Conservation (phyloP, 345 rosid species). For the Clausena lansium region DNA sequence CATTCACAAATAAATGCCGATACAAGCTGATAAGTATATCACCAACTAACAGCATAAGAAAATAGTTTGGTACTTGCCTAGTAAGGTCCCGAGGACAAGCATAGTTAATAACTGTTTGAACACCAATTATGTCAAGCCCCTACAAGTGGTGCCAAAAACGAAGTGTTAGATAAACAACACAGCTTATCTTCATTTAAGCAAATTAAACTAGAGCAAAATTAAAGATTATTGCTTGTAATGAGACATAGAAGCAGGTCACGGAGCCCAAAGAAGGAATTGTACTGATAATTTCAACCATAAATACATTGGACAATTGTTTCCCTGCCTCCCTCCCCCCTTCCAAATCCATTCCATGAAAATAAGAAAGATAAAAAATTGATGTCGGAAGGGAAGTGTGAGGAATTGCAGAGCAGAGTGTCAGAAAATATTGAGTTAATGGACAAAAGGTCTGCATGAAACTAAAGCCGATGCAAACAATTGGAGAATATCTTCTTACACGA, state of each 20-base stretch:
- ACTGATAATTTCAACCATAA: neutral
- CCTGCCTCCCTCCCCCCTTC: neutral
- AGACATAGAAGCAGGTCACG: neutral
- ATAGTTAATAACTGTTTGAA: conserved; percentile 89
- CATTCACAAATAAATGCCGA: neutral
- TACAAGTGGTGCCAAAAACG: conserved; percentile 22
- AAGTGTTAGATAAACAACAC: conserved; percentile 10
- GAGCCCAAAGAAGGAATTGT: neutral
- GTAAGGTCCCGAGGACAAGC: conserved; percentile 97
- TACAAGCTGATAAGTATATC: neutral
- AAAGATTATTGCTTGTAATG: neutral
- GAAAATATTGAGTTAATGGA: conserved; percentile 6
- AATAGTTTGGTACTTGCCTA: conserved; percentile 39
- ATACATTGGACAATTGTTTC: neutral
- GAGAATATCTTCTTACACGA: conserved; percentile 57
- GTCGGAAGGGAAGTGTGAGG: neutral
- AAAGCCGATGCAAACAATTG: neutral
- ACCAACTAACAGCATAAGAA: neutral
- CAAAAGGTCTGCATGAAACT: neutral
- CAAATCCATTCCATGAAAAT: neutral
- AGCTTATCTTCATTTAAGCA: neutral
- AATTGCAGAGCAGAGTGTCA: neutral
- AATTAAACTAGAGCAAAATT: neutral
- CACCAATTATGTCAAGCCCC: conserved; percentile 99
- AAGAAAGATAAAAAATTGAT: neutral